phyloP scores from a whole-genome alignment of 306 rosid species.

The Ceratonia siliqua region DNA sequence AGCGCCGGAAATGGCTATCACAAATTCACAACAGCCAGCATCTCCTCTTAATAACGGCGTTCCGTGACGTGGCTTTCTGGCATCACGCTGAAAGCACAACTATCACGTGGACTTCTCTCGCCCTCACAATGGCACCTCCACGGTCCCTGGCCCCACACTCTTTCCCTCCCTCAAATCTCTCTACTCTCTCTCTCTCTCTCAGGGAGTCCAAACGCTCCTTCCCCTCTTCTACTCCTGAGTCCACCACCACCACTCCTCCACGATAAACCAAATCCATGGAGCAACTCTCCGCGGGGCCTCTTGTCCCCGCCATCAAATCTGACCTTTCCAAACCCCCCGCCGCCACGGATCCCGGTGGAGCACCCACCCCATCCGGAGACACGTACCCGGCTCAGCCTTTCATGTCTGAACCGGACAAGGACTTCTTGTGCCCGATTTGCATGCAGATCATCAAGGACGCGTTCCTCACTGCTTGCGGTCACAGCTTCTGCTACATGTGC shows the following conservation, averaged over 20 bases:
- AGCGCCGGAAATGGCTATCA: too few species aligned
- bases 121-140: conserved; percentile 38
- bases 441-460: conserved; percentile 92
- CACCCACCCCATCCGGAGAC: conserved; percentile 29
- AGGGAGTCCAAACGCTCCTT: background rate
- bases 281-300: conserved; percentile 51
- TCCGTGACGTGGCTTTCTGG: conserved; percentile 40
- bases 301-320: conserved; percentile 56
- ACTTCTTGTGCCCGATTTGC: conserved; percentile 92
- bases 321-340: conserved; percentile 15
- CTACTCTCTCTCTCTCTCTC: background rate
- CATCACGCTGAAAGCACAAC: background rate
- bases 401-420: conserved; percentile 66
- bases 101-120: conserved; percentile 45
- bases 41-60: background rate
- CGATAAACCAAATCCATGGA: conserved; percentile 39
- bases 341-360: conserved; percentile 39
- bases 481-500: conserved; percentile 98
- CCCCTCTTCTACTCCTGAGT: background rate
- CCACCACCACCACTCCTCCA: conserved; percentile 8
- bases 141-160: conserved; percentile 32
- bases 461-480: conserved; percentile 88
- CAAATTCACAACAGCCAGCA: too few species aligned
- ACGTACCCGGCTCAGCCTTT: conserved; percentile 3
- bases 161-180: conserved; percentile 1